Base-by-base conservation (phyloP, 805 yeast genomes). In the Wickerhamomyces pijperi region DNA sequence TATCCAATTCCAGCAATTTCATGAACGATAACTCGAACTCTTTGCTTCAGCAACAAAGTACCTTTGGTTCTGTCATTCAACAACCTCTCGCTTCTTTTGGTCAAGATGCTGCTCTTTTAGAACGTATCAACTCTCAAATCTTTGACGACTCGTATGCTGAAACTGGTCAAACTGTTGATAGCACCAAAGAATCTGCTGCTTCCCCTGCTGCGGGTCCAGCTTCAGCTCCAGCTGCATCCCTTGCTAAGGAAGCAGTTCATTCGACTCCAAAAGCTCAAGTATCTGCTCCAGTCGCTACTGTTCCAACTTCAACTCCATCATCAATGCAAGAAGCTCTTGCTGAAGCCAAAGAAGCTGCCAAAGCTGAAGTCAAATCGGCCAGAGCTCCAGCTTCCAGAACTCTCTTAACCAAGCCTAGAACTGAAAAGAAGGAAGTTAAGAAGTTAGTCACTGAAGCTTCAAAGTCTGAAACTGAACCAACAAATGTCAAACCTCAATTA, bases 401-500 rank as follows among this genome's bases (percentile, higher is more conserved):
- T 28, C 35, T 39, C 34, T 36, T 34, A 37, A 36, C 39, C 19
- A 42, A 46, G 40, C 3, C 38, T 20, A 45, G 41, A 19, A 20
- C 38, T 5, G 38, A 34, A n/a, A 42, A 34, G 35, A 40, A 43
- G 35, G 36, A 42, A 35, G 36, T 39, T 31, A 32, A 35, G 37
- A 33, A 41, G 17, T 36, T 31, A 17, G 39, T 38, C 18, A 32
- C 46, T 16, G 36, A 35, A 29, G 19, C 40, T 28, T 25, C 42
- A 15, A 29, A 42, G 15, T 23, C 38, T n/a, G 43, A 42, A 36
- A n/a, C 44, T 19, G 39, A 40, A 28, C 19, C 44, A 19, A 35
- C 32, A 17, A 23, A 29, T 19, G 9, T 34, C 15, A 32, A 34
- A 16, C 33, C 48, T 12, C 46, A 47, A 35, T 52, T 65, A 23